These are phyloP conservation scores for Fusarium robinianum DNA, from an alignment of 2,329 filamentous ascomycete species.

Conservation along the genomic window DNA sequence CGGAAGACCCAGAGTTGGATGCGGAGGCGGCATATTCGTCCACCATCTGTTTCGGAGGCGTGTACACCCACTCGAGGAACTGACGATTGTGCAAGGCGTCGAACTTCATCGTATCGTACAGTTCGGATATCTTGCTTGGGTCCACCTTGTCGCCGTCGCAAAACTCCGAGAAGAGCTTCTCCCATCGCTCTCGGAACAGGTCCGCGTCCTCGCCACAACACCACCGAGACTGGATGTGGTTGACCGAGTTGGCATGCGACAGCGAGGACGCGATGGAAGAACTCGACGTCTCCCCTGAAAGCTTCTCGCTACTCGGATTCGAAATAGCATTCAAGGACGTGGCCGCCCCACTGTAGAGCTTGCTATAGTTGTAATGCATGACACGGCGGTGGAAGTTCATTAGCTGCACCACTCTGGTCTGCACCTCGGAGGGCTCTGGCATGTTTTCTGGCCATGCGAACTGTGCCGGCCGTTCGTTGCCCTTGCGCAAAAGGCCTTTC, in stretches of 20 bases:
- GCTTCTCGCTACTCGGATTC: slow-evolving; percentile 54
- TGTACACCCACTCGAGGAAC: slow-evolving; percentile 97
- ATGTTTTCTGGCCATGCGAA: slow-evolving; percentile 98
- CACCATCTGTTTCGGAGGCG: slow-evolving; percentile 77
- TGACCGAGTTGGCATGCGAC: slow-evolving; percentile 65
- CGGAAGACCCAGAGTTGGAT: slow-evolving; percentile 36
- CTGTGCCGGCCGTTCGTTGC: slow-evolving; percentile 89
- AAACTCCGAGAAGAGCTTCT: slow-evolving; percentile 96
- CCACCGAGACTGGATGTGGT: slow-evolving; percentile 85
- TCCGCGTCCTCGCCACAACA: slow-evolving; percentile 95
- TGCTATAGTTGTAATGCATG: slow-evolving; percentile 92
- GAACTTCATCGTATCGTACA: slow-evolving; percentile 99
- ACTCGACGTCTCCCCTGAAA: slow-evolving; percentile 47
- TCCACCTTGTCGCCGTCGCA: slow-evolving; percentile 97
- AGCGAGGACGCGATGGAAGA: slow-evolving; percentile 54
- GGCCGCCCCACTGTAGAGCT: slow-evolving; percentile 70
- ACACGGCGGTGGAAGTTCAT: slow-evolving; percentile 98
- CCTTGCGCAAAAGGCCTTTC: slow-evolving; percentile 87
- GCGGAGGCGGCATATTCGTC: slow-evolving; percentile 62
- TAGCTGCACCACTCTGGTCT: slow-evolving; percentile 86
- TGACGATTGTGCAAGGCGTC: slow-evolving; percentile 95
- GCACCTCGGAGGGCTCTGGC: slow-evolving; percentile 91
- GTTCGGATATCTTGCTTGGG: slow-evolving; percentile 96
- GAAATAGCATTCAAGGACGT: slow-evolving; percentile 64
- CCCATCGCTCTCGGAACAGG: slow-evolving; percentile 95